These are phyloP conservation scores for Xylaria grammica DNA, from an alignment of 495 filamentous ascomycete genomes.

Conservation along the genomic window DNA sequence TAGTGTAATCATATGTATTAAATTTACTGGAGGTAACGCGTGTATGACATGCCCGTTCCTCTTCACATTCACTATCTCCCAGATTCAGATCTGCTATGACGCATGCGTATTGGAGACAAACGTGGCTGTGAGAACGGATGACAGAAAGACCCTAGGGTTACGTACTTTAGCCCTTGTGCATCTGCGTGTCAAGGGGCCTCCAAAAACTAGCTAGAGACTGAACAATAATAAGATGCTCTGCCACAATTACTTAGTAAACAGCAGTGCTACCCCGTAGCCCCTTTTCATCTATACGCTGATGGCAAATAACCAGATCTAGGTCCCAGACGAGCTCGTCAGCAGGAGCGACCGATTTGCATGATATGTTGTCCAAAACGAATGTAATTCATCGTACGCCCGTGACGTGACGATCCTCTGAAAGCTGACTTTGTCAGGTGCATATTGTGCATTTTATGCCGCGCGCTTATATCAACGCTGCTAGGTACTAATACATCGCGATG, in stretches of 20 bases:
- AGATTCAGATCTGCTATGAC: slow-evolving; percentile 13
- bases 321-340: background rate
- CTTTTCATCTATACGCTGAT: slow-evolving; percentile 2
- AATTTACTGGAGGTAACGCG: no score
- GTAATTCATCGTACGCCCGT: background rate
- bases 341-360: background rate
- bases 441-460: no score
- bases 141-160: slow-evolving; percentile 7
- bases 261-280: background rate
- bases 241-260: background rate
- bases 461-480: no score
- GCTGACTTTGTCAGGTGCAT: no score
- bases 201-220: background rate
- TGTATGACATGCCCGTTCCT: background rate
- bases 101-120: slow-evolving; percentile 1
- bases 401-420: no score
- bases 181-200: background rate
- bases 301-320: background rate
- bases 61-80: background rate
- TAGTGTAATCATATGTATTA: no score
- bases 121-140: slow-evolving; percentile 17
- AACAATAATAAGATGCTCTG: slow-evolving; percentile 4
- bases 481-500: no score
- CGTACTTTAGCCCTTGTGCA: background rate
- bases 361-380: background rate